Evolutionary conservation across 164 flowering plant species (phyloP).

Genomic region (Chimonanthus praecox): DNA sequence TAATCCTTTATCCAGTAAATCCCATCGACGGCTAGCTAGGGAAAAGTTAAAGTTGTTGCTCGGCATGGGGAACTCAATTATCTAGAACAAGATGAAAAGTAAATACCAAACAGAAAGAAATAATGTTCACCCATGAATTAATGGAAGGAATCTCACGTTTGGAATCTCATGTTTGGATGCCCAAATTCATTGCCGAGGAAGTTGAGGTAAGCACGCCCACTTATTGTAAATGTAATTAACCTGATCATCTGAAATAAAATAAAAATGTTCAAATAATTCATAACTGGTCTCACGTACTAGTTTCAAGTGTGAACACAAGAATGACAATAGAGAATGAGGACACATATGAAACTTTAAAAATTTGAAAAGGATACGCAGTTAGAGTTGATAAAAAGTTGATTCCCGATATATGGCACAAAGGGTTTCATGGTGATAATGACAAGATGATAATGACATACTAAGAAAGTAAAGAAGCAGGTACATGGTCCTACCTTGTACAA

Average conservation of each 20-base stretch:
- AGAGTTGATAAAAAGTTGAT: background rate
- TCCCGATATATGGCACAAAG: too few relatives aligned
- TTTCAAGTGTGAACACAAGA: too few relatives aligned
- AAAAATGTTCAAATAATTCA: slow-evolving; percentile 3
- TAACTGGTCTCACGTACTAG: background rate
- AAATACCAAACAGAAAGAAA: slow-evolving; percentile 12
- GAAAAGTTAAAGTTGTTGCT: slow-evolving; percentile 78
- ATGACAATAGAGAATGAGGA: too few relatives aligned
- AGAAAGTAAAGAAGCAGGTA: background rate
- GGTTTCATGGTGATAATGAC: too few relatives aligned
- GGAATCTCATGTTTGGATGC: slow-evolving; percentile 82
- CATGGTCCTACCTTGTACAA: slow-evolving; percentile 60
- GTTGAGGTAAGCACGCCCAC: slow-evolving; percentile 88
- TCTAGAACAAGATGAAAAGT: slow-evolving; percentile 33
- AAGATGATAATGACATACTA: background rate
- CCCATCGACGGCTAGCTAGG: slow-evolving; percentile 82
- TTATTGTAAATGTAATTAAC: slow-evolving; percentile 73
- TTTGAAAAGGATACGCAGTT: too few relatives aligned
- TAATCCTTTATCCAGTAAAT: slow-evolving; percentile 45
- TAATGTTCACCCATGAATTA: background rate
- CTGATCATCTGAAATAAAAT: slow-evolving; percentile 64
- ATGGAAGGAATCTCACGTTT: slow-evolving; percentile 37
- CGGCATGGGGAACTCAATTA: slow-evolving; percentile 87
- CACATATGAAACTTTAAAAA: too few relatives aligned
- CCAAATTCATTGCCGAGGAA: slow-evolving; percentile 99